Evolutionary conservation across 108 stramenopile species (phyloP), one percentile per base, ranked within the genome.

Genomic region (Conticribra guillardii): DNA sequence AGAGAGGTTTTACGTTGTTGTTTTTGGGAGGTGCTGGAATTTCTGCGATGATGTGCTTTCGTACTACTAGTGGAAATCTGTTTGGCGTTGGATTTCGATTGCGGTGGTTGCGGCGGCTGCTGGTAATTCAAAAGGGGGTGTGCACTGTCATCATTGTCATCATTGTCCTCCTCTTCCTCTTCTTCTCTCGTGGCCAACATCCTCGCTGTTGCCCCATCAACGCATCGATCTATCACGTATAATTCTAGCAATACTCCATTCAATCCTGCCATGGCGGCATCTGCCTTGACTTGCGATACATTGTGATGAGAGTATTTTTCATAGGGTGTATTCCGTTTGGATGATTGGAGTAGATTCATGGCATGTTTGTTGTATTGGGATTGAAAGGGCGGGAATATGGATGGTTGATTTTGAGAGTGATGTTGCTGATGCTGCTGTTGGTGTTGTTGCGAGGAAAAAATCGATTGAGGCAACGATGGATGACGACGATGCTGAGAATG

Each of bases 191-290:
- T 69, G 24, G 67, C 67, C 4, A 58, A 45, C 67, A 76, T 76
- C 34, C 26, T 55, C 27, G 75, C 67, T 28, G 62, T 18, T 26
- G 67, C 67, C 54, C 58, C 59, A 51, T 76, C 75, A 4, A 76
- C 63, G 28, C 49, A 69, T 57, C 75, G 54, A 69, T 76, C 75
- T 2, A 76, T 34, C n/a, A 53, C 18, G 48, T 76, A 76, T 30
- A 76, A 37, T 34, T 76, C 75, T 1, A 69, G 3, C 1, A 76
- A 21, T 37, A 46, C 30, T 22, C 75, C 75, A 23, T 46, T 19
- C 62, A 76, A 61, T 48, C 75, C 75, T 52, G 68, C 76, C 48
- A 69, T 57, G 56, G 69, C 68, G 44, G 68, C 76, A 64, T 77
- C 76, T 15, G 69, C 76, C 51, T 51, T 19, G n/a, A 65, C 63